Base-by-base conservation (phyloP, 2,329 filamentous ascomycete species). In the Lasiodiplodia citricola region DNA sequence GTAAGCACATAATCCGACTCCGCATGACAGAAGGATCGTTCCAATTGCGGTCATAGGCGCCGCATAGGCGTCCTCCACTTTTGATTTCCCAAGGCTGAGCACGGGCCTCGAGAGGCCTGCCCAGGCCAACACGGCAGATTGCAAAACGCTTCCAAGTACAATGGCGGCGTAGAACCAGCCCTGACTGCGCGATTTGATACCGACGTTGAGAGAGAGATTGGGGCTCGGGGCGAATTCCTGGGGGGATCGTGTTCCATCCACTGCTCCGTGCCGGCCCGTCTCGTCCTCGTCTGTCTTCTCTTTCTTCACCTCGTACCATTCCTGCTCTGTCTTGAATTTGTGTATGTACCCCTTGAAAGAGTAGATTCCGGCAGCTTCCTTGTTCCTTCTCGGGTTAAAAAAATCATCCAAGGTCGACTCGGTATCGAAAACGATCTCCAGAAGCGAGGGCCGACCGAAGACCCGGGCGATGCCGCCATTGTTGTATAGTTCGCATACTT, bases 21-120 rank as follows among this genome's bases (percentile, higher is more conserved):
- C 70, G 70, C 28, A 76, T 73, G 77, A 80, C 2, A 82, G 71
- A 4, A 80, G 68, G 1, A 74, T 28, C 1, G 80, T 78, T 5
- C 80, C 80, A 7, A 73, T 62, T 1, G 78, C 52, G 54, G 77
- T 78, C 7, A 81, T 71, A 2, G 79, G 79, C 28, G 80, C 75
- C 3, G 78, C 77, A 23, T 62, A 60, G 23, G n/a, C 23, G 31
- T 31, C 35, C 2, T 37, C 28, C 2, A 25, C 52, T 21, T 44
- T n/a, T 14, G 38, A 35, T 5, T n/a, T 4, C 18, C 18, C 44
- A 2, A 6, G 28, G 44, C 47, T 38, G 37, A 14, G 37, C 37
- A 38, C 10, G 16, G 66, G 64, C n/a, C 77, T 66, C 0, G 75
- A n/a, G 6, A 69, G 51, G 1, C 56, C 51, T 4, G 69, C 67